Base-by-base conservation (phyloP, 441 rosid species). In the Codiaeum variegatum region DNA sequence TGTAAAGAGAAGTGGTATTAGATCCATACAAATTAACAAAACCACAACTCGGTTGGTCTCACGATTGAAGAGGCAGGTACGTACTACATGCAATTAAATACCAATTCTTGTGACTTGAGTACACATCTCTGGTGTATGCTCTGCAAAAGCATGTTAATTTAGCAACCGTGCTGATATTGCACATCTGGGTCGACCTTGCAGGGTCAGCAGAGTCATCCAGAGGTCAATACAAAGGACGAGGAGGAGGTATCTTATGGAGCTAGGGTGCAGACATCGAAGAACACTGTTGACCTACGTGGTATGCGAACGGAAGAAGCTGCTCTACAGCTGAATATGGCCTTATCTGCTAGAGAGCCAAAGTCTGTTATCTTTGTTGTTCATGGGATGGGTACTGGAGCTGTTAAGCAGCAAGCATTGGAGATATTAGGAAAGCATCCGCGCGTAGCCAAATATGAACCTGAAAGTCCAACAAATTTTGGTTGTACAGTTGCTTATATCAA, bases 401-500 rank as follows among this genome's bases (percentile, higher is more conserved):
- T 94, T 63, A 89, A 92, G 82, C 86, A 87, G 69, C 77, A 85
- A 23, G 87, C 88, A 69, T 71, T 87, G 44, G 85, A 88, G 80
- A 85, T 86, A 74, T 74, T 89, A 76, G 82, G 76, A 62, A 84
- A 82, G 64, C 87, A 90, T 80, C 86, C 86, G 6, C 90, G 87
- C 3, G 90, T 91, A 59, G 76, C 75, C 67, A 90, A 87, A 75
- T 83, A 80, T 73, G 93, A 92, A 71, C 88, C 88, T 60, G 97
- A 90, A 77, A 87, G 87, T 83, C 89, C 96, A 26, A 74, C 82
- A 81, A 92, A 92, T 82, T 83, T 88, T 80, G 98, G 97, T 15
- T 91, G 98, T 79, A 94, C 97, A 69, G 92, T 92, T 78, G 98
- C 92, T 64, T 91, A 87, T 78, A 88, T 94, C 76, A 91, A 86